Conservation (phyloP, 352 stramenopile genomes). For the Hyaloperonospora arabidopsidis region DNA sequence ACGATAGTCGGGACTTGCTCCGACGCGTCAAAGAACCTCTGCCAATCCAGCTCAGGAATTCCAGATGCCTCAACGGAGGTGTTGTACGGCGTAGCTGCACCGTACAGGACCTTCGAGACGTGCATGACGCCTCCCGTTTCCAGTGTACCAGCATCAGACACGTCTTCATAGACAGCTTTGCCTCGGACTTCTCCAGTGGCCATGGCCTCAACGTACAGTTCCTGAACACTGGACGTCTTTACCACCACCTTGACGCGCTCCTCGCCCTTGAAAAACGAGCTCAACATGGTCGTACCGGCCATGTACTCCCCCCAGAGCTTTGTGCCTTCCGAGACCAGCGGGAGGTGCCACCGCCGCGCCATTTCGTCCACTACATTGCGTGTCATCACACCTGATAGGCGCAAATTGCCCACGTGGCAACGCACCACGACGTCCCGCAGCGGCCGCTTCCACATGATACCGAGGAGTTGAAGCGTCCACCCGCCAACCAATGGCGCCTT, state of each 20-base stretch:
- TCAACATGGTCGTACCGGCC: slow-evolving; percentile 76
- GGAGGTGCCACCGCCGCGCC: slow-evolving; percentile 48
- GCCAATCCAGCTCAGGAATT: slow-evolving; percentile 63
- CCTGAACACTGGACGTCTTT: slow-evolving; percentile 51
- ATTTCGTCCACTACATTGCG: slow-evolving; percentile 47
- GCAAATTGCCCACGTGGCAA: slow-evolving; percentile 74
- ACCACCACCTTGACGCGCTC: slow-evolving; percentile 76
- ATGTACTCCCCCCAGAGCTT: slow-evolving; percentile 85
- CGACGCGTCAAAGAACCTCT: slow-evolving; percentile 76
- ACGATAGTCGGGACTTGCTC: slow-evolving; percentile 83
- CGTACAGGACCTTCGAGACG: slow-evolving; percentile 76
- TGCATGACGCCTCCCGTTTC: slow-evolving; percentile 48
- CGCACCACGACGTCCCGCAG: slow-evolving; percentile 64
- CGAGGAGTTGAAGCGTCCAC: slow-evolving; percentile 2
- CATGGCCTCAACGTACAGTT: slow-evolving; percentile 74
- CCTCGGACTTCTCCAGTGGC: slow-evolving; percentile 72
- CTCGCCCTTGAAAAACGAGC: slow-evolving; percentile 82
- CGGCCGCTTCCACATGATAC: slow-evolving; percentile 40
- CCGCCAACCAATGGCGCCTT: no score
- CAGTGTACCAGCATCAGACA: slow-evolving; percentile 18
- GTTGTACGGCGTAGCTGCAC: slow-evolving; percentile 61
- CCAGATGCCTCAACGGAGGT: slow-evolving; percentile 63
- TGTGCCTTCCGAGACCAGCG: slow-evolving; percentile 32
- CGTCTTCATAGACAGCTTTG: slow-evolving; percentile 41
- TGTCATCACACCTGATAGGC: slow-evolving; percentile 68